phyloP scores from a whole-genome alignment of 2,329 filamentous ascomycete species.

The Exophiala spinifera region DNA sequence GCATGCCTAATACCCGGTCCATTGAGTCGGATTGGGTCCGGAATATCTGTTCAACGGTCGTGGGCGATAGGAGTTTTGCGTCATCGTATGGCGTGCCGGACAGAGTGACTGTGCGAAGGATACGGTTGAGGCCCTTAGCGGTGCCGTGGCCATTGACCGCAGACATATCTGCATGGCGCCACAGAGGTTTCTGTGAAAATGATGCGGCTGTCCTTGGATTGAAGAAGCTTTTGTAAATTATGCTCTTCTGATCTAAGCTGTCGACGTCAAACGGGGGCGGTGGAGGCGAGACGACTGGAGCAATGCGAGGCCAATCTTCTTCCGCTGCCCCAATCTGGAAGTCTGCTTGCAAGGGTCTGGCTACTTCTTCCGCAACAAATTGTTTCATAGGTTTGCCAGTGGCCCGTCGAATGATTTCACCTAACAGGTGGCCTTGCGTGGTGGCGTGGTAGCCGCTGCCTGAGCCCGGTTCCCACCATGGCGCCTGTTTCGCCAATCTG shows the following conservation, averaged over 20 bases:
- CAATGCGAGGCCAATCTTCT: conserved; percentile 16
- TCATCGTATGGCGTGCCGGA: conserved; percentile 12
- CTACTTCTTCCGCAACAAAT: conserved; percentile 25
- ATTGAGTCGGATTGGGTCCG: conserved; percentile 41
- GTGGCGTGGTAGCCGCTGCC: conserved; percentile 42
- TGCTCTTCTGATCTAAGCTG: neutral
- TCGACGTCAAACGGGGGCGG: conserved; percentile 18
- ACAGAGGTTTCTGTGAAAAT: conserved; percentile 8
- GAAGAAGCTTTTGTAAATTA: conserved; percentile 9
- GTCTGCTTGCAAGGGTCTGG: conserved; percentile 22
- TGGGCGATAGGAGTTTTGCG: conserved; percentile 16
- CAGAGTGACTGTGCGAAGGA: conserved; percentile 20
- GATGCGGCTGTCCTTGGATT: conserved; percentile 11
- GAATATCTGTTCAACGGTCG: conserved; percentile 41
- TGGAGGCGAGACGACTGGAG: conserved; percentile 32
- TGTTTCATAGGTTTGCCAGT: conserved; percentile 19
- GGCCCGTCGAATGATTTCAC: conserved; percentile 22
- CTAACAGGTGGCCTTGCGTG: conserved; percentile 31
- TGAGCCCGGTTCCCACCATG: conserved; percentile 46
- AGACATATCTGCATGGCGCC: conserved; percentile 36
- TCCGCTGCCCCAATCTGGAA: conserved; percentile 23
- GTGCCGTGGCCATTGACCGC: conserved; percentile 47
- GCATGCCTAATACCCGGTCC: conserved; percentile 39
- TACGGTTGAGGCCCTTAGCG: conserved; percentile 38
- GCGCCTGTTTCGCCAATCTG: conserved; percentile 39